Evolutionary conservation across 371 early-diverging fungal species (phyloP).

Genomic region (Hamiltosporidium magnivora): DNA sequence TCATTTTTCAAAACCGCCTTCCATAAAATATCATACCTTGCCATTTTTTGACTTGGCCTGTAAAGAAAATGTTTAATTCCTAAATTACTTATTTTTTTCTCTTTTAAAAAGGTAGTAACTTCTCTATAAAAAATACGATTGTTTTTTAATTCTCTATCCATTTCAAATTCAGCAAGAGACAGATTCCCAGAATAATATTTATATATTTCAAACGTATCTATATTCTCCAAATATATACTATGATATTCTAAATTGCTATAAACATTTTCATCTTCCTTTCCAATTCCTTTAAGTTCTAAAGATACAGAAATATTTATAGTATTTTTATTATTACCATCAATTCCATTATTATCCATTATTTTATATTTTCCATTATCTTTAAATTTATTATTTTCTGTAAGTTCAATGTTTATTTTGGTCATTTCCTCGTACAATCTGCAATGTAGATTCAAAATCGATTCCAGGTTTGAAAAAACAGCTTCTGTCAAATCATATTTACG

Average conservation of each 20-base stretch:
- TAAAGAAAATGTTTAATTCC: slow-evolving; percentile 52
- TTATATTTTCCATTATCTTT: not conserved
- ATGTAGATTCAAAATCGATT: slow-evolving; percentile 17
- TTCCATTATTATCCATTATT: not conserved
- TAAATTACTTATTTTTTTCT: slow-evolving; percentile 33
- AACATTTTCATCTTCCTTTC: slow-evolving; percentile 1
- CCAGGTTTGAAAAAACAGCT: slow-evolving; percentile 37
- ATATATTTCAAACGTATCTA: slow-evolving; percentile 21
- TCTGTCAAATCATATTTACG: slow-evolving; percentile 32
- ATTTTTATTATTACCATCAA: not conserved
- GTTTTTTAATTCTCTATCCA: slow-evolving; percentile 18
- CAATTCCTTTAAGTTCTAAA: slow-evolving; percentile 12
- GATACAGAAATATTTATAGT: not conserved
- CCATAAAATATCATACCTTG: slow-evolving; percentile 47
- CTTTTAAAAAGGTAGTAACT: slow-evolving; percentile 26
- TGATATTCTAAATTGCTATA: slow-evolving; percentile 30
- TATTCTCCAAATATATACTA: slow-evolving; percentile 21
- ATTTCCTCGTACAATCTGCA: slow-evolving; percentile 14
- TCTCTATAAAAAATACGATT: slow-evolving; percentile 36
- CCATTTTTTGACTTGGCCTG: slow-evolving; percentile 46
- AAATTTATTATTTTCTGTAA: not conserved
- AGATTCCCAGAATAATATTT: slow-evolving; percentile 21
- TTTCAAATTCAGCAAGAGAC: slow-evolving; percentile 36
- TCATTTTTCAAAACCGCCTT: slow-evolving; percentile 49
- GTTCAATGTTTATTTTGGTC: slow-evolving; percentile 15